phyloP scores from a whole-genome alignment of 768 basidiomycete species.

The Amanita fuliginea region DNA sequence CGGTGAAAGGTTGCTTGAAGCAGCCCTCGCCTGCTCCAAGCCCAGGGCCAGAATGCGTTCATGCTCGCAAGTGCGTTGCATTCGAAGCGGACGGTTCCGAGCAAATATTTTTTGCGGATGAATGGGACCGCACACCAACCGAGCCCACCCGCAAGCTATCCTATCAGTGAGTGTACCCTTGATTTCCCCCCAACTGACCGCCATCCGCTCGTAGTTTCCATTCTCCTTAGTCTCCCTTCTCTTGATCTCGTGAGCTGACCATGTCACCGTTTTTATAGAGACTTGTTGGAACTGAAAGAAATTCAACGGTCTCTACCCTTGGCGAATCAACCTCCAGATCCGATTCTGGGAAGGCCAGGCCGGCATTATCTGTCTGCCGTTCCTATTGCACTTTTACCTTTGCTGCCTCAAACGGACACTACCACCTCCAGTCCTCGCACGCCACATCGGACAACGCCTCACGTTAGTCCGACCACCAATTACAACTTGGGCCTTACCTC shows the following conservation, averaged over 20 bases:
- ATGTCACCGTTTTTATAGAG: constrained; percentile 22
- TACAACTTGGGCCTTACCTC: constrained; percentile 8
- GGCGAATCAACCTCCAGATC: constrained; percentile 40
- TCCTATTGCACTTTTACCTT: constrained; percentile 53
- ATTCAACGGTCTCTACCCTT: constrained; percentile 55
- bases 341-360: constrained; percentile 25
- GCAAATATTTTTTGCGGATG: constrained; percentile 56
- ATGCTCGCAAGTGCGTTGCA: constrained; percentile 43
- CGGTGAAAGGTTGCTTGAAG: constrained; percentile 31
- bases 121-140: constrained; percentile 70
- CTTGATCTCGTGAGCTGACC: not conserved
- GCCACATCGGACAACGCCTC: constrained; percentile 6
- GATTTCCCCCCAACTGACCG: constrained; percentile 4
- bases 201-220: not conserved
- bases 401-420: constrained; percentile 24
- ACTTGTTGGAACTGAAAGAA: constrained; percentile 58
- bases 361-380: constrained; percentile 39
- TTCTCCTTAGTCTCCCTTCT: not conserved
- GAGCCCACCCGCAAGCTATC: constrained; percentile 51
- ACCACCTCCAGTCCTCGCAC: constrained; percentile 3
- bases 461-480: constrained; percentile 7
- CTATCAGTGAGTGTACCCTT: constrained; percentile 46
- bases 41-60: constrained; percentile 7
- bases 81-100: constrained; percentile 46
- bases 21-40: constrained; percentile 14